Evolutionary conservation across 75 land plant genomes (phyloP).

Genomic region (Selaginella tamariscina): DNA sequence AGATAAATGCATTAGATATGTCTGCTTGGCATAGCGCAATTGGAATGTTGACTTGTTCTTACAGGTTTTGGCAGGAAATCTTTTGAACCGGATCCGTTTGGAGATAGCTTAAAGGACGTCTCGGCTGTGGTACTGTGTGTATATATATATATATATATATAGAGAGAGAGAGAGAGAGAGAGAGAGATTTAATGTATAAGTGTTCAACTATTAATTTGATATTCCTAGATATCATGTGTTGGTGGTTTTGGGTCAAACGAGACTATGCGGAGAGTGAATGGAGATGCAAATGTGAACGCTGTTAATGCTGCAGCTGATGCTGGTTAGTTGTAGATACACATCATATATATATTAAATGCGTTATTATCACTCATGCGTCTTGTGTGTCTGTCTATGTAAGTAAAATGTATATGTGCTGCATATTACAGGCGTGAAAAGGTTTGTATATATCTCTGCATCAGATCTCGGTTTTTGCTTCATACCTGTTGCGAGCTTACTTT

Average conservation of each 20-base stretch:
- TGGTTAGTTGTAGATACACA: not conserved
- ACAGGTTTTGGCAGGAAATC: conserved; percentile 35
- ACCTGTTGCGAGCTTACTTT: conserved; percentile 73
- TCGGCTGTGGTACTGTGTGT: conserved; percentile 78
- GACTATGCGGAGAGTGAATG: conserved; percentile 82
- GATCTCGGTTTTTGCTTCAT: conserved; percentile 71
- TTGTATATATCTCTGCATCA: conserved; percentile 90
- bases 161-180: too few relatives aligned
- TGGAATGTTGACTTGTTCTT: not conserved
- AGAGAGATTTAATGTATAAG: too few relatives aligned
- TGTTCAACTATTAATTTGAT: not conserved
- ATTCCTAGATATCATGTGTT: conserved; percentile 74
- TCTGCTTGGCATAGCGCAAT: too few relatives aligned
- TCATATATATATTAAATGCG: not conserved
- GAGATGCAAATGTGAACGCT: conserved; percentile 88
- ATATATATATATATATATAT: too few relatives aligned
- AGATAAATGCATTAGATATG: not conserved
- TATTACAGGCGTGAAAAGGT: conserved; percentile 70
- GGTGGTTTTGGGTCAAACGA: conserved; percentile 96
- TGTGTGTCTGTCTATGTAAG: not conserved
- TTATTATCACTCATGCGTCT: conserved; percentile 30
- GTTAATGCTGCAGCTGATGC: conserved; percentile 30
- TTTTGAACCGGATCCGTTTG: conserved; percentile 55
- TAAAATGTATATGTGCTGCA: not conserved
- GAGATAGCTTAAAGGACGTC: conserved; percentile 54